Evolutionary conservation across 2,329 filamentous ascomycete species (phyloP), one percentile per base, ranked within the genome.

Genomic region (Zymoseptoria brevis): DNA sequence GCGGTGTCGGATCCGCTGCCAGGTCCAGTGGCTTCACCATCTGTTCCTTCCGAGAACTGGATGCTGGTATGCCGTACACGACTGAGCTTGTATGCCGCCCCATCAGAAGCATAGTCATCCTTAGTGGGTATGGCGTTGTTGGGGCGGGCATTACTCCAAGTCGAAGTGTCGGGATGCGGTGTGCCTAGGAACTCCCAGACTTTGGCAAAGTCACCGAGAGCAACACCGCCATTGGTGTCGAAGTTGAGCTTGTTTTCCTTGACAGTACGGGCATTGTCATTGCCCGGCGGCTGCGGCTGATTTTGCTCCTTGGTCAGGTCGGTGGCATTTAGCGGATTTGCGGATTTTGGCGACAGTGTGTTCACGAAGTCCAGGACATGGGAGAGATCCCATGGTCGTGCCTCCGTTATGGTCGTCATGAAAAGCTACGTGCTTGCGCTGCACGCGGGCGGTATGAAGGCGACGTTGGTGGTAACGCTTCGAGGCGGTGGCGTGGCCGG

Each of bases 361-460:
- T 72, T 71, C 64, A 77, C 72, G 45, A 80, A 71, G 45, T 76
- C 72, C 57, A 77, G 70, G 48, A 75, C 76, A n/a, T 75, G 71
- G 59, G 75, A 73, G 57, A 80, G 76, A 67, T 78, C 76, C 78
- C 78, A 80, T 50, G 74, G 70, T 57, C 72, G 73, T 56, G 72
- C 69, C 52, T 68, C 60, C 16, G 72, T 70, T 58, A 69, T 67
- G 51, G 69, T 63, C 56, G 64, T 67, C 70, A 72, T 72, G 56
- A 60, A 63, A 58, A 56, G 58, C 49, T 50, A 55, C 54, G 66
- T 60, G 66, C 60, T 58, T 21, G 54, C 57, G 57, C 55, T 49
- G 54, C 58, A 60, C 57, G 59, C 55, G 53, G 55, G 13, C 35
- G 35, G 41, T 51, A 7, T 9, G 49, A 56, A 26, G 48, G 55